Base-by-base conservation (phyloP, 2,329 filamentous ascomycete genomes). In the Cladophialophora yegresii region DNA sequence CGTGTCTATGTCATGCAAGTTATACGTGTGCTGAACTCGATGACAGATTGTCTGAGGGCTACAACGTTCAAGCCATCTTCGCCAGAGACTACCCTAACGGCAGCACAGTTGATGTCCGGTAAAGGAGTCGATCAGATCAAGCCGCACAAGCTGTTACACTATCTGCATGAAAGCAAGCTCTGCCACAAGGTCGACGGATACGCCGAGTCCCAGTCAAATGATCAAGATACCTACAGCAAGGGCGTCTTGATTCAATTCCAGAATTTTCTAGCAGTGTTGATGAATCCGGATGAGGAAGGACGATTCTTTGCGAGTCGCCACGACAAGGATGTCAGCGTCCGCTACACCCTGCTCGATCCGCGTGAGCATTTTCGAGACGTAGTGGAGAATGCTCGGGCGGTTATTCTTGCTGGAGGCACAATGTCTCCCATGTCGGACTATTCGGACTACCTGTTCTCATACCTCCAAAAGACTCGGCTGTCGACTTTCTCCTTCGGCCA, bases 381-480 rank as follows among this genome's bases (percentile, higher is more conserved):
- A 58, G 91, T 93, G 1, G 87, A 91, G 32, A 87, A 90, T 67
- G 92, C 95, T 0, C 84, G 92, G 63, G 91, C 93, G 1, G 90
- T 99, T 3, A 89, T 99, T 49, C 81, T 99, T 3, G 95, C 93
- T 0, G 95, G 95, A 63, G 95, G 95, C 23, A 99, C 95, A 28
- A 98, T 99, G 95, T 96, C 95, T 2, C 95, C 95, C 76, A 96
- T 98, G 80, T 85, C 89, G 26, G 95, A 98, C 77, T 99, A 96
- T 77, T 87, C 85, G 40, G 84, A 89, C 3, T 91, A 97, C 71
- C 82, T 99, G 0, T 95, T 99, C 67, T 90, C 93, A 0, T 89
- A 90, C 55, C 76, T 96, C 0, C 74, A 84, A 0, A 70, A 82
- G 0, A 77, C 80, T 0, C 86, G 86, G 62, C 84, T 98, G 51